phyloP scores from a whole-genome alignment of 805 yeast species.

The Candida awuae region DNA sequence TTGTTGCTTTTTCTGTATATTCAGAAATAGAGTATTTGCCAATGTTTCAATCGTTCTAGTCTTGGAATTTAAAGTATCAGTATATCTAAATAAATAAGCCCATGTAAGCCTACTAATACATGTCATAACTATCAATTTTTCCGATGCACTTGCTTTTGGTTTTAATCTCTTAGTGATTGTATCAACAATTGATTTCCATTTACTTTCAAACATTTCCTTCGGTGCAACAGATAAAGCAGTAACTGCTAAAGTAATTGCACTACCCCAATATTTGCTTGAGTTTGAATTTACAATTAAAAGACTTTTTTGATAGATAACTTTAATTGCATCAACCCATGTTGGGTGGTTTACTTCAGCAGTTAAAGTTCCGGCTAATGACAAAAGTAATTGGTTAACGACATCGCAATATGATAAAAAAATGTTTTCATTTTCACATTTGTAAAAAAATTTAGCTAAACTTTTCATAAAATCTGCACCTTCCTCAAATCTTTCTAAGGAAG shows the following conservation, averaged over 20 bases:
- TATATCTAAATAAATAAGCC: slow-evolving; percentile 81
- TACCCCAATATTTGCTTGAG: slow-evolving; percentile 51
- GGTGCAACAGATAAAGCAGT: slow-evolving; percentile 78
- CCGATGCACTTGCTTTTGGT: slow-evolving; percentile 44
- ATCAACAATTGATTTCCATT: slow-evolving; percentile 70
- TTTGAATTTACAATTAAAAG: slow-evolving; percentile 36
- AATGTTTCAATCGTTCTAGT: slow-evolving; percentile 67
- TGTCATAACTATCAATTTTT: slow-evolving; percentile 49
- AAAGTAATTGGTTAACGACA: slow-evolving; percentile 62
- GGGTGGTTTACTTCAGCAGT: slow-evolving; percentile 97
- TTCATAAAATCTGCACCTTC: slow-evolving; percentile 87
- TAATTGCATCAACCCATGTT: slow-evolving; percentile 81
- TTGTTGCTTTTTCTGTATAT: slow-evolving; percentile 48
- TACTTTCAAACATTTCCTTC: slow-evolving; percentile 56
- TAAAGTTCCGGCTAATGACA: slow-evolving; percentile 75
- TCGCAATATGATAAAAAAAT: slow-evolving; percentile 77
- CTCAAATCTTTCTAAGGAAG: slow-evolving; percentile 84
- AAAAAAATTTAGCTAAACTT: slow-evolving; percentile 78
- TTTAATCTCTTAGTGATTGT: slow-evolving; percentile 51
- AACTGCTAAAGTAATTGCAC: slow-evolving; percentile 58
- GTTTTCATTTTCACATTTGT: slow-evolving; percentile 53
- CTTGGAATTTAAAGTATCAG: slow-evolving; percentile 84
- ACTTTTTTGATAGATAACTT: slow-evolving; percentile 44
- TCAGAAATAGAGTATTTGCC: slow-evolving; percentile 48
- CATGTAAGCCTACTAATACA: slow-evolving; percentile 72